Conservation (phyloP, 176 grass and related monocot species). For the Panicum miliaceum region DNA sequence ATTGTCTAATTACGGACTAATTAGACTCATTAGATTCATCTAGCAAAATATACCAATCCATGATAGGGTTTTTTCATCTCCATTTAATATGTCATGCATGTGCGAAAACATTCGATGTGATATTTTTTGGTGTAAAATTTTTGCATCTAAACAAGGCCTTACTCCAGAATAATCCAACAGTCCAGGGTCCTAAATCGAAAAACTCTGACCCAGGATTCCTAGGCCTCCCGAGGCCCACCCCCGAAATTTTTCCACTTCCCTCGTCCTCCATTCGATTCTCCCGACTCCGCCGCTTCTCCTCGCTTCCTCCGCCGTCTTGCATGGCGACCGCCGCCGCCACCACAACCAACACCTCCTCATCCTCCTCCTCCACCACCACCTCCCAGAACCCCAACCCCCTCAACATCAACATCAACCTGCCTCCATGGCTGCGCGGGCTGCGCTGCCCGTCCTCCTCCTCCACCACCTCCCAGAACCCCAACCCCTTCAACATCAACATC, state of each 20-base stretch:
- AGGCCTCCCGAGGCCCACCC: neutral
- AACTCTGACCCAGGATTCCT: neutral
- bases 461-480: constrained; percentile 27
- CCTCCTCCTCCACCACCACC: neutral
- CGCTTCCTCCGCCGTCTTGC: constrained; percentile 33
- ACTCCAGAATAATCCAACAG: neutral
- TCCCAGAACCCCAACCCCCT: constrained; percentile 36
- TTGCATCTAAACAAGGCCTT: too few species aligned
- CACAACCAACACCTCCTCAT: neutral
- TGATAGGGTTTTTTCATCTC: too few species aligned
- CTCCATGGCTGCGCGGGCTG: constrained; percentile 42
- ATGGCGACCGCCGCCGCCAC: constrained; percentile 23
- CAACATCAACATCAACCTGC: constrained; percentile 42
- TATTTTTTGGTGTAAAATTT: too few species aligned
- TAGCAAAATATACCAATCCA: too few species aligned
- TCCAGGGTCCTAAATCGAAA: neutral
- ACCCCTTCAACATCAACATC: constrained; percentile 43
- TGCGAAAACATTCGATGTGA: too few species aligned
- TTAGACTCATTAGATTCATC: too few species aligned
- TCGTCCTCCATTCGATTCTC: constrained; percentile 42
- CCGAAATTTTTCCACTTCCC: constrained; percentile 30
- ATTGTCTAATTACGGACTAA: too few species aligned
- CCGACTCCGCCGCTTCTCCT: constrained; percentile 29
- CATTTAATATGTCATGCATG: too few species aligned
- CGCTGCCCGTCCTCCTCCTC: neutral